These are phyloP conservation scores for Phytophthora constricta DNA, from an alignment of 352 stramenopile genomes.

Conservation along the genomic window DNA sequence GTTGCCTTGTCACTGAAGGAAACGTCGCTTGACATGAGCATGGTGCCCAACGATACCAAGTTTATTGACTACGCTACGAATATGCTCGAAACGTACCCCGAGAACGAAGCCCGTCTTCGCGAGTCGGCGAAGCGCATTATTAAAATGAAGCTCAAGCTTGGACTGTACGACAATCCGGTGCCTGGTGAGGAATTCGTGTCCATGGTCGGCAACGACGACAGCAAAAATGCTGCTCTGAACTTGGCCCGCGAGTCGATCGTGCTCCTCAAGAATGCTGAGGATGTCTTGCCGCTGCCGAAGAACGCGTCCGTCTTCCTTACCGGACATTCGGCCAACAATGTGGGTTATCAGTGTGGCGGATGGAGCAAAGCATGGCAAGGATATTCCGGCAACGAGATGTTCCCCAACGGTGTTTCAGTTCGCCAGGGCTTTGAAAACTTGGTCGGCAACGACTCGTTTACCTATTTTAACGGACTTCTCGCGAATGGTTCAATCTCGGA, in stretches of 20 bases:
- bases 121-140: conserved; percentile 65
- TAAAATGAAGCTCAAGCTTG: conserved; percentile 69
- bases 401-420: conserved; percentile 57
- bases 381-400: conserved; percentile 60
- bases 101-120: conserved; percentile 47
- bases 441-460: conserved; percentile 30
- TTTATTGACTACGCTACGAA: conserved; percentile 55
- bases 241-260: conserved; percentile 81
- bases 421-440: conserved; percentile 54
- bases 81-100: conserved; percentile 43
- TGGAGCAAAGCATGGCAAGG: conserved; percentile 88
- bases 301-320: conserved; percentile 59
- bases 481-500: conserved; percentile 54
- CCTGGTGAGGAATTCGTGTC: conserved; percentile 45
- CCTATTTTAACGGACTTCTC: conserved; percentile 63
- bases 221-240: conserved; percentile 56
- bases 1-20: conserved; percentile 67
- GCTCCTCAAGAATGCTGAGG: conserved; percentile 75
- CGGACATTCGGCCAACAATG: conserved; percentile 59
- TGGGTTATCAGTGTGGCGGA: conserved; percentile 68
- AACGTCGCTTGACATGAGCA: conserved; percentile 91
- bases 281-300: conserved; percentile 51
- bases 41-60: conserved; percentile 63
- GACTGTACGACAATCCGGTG: conserved; percentile 68
- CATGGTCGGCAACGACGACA: conserved; percentile 48